Evolutionary conservation across 176 grass and related monocot genomes (phyloP).

Genomic region (Oryza glumipatula): DNA sequence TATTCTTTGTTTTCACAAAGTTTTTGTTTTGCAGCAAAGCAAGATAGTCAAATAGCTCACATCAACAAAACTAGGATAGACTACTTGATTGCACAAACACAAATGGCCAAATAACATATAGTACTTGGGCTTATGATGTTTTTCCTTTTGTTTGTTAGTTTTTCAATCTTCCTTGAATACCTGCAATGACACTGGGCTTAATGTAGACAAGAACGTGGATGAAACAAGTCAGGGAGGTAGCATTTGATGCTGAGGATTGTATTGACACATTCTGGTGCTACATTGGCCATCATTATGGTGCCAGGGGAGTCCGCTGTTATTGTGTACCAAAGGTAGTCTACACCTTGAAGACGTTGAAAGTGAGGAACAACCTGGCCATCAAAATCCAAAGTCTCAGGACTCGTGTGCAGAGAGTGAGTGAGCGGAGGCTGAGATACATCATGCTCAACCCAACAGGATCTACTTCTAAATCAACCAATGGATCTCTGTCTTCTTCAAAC

Average conservation of each 20-base stretch:
- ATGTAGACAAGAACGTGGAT: constrained; percentile 14
- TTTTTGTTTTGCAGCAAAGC: no score
- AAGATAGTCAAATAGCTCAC: no score
- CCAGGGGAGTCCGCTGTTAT: background rate
- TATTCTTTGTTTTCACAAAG: no score
- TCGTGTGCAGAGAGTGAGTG: constrained; percentile 11
- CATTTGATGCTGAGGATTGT: constrained; percentile 15
- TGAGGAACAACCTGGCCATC: background rate
- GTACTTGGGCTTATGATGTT: no score
- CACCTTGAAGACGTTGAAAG: background rate
- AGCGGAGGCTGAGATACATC: constrained; percentile 21
- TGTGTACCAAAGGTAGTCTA: background rate
- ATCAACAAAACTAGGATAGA: no score
- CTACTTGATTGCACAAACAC: no score
- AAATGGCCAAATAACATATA: no score
- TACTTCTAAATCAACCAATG: background rate
- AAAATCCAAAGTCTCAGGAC: constrained; percentile 8
- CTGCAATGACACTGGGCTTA: background rate
- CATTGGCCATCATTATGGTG: background rate
- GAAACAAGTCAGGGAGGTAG: constrained; percentile 30
- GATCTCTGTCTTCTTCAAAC: background rate
- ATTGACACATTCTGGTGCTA: constrained; percentile 1
- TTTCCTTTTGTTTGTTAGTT: no score
- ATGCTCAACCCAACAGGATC: background rate
- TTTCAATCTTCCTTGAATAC: background rate